Conservation (phyloP, 1,284 basidiomycete species). For the Vanrija humicola region DNA sequence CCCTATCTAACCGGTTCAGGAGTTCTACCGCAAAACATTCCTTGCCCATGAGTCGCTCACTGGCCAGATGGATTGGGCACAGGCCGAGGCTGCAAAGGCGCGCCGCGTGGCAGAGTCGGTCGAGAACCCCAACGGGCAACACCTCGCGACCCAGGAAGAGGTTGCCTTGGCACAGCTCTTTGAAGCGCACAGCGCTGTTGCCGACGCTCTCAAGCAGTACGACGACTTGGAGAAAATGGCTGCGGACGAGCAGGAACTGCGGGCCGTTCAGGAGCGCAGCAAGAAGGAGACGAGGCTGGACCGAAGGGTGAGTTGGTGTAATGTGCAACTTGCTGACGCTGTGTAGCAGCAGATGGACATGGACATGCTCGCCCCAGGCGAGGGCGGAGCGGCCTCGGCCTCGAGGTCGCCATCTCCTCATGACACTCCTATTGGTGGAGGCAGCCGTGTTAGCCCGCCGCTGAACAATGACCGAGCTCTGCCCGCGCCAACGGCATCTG, state of each 20-base stretch:
- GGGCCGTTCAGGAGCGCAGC: conserved; percentile 45
- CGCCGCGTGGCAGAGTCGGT: conserved; percentile 16
- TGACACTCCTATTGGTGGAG: conserved; percentile 10
- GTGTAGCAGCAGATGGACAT: conserved; percentile 13
- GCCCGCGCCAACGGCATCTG: background rate
- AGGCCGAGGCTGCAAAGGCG: conserved; percentile 46
- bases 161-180: conserved; percentile 38
- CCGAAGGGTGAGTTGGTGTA: conserved; percentile 6
- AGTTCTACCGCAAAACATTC: conserved; percentile 48
- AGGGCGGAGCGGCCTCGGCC: conserved; percentile 18
- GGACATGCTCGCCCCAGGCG: conserved; percentile 16
- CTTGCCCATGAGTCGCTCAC: conserved; percentile 45
- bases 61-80: conserved; percentile 51
- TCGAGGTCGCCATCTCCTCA: conserved; percentile 38
- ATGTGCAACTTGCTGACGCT: conserved; percentile 18
- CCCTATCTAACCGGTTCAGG: conserved; percentile 23
- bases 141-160: conserved; percentile 28
- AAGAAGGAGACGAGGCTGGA: conserved; percentile 46
- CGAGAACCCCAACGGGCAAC: background rate
- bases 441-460: conserved; percentile 9
- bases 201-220: conserved; percentile 40
- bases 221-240: conserved; percentile 42
- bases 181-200: conserved; percentile 37
- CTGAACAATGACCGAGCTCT: conserved; percentile 2
- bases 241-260: conserved; percentile 36